Base-by-base conservation (phyloP, 148 eudicot species). In the Diospyros kaki region DNA sequence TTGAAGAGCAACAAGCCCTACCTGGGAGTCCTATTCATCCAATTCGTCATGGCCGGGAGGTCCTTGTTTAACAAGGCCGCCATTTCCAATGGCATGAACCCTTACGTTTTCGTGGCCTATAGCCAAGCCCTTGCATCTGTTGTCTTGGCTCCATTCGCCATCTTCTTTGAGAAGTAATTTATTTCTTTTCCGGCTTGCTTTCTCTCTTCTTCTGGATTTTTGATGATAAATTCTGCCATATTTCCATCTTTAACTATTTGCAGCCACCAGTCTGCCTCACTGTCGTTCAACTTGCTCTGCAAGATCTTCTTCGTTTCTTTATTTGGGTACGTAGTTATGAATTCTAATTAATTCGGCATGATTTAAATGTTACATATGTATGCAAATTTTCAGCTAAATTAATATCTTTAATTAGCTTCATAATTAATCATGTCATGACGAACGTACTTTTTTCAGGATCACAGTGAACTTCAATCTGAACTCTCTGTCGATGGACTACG, bases 31-130 rank as follows among this genome's bases (percentile, higher is more conserved):
- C 41, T 79, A 6, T 50, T 81, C 4, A 68, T 81, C 48, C 84
- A 83, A 68, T 5, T 81, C 41, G 59, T 69, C 4, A 78, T 62
- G 66, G 81, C 89, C n/a, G 86, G 84, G 12, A 83, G 74, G 80
- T 71, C 83, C 4, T 66, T 86, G 39, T 52, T 86, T 43, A 63
- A 79, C 12, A 82, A 82, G 56, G 77, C 80, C 56, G 69, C 82
- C 8, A 76, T 82, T n/a, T 12, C 75, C 11, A 44, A 72, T 48
- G 74, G 74, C 8, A 55, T 71, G 74, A 71, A 71, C 74, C 38
- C 74, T 58, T 71, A 39, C 54, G 17, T 71, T 18, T 71, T 71
- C 14, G 74, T 71, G 10, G 55, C 41, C 45, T 71, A 71, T 39
- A 40, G 74, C 41, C 74, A 71, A 8, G 74, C 74, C 54, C 5